phyloP scores from a whole-genome alignment of 345 rosid genomes.

The Eutrema japonicum region DNA sequence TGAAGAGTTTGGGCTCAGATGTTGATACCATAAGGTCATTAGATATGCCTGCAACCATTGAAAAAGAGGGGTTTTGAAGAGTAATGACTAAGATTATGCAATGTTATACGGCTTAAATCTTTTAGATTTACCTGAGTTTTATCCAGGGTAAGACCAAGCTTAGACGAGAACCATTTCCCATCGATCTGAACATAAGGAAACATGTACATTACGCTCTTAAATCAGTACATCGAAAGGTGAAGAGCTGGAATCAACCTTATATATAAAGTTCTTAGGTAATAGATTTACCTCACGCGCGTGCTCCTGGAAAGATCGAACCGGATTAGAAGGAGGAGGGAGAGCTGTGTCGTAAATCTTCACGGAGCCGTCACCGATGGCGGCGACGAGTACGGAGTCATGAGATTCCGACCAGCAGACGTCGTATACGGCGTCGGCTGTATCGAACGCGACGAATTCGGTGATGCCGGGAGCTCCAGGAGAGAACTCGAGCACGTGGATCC shows the following conservation, averaged over 20 bases:
- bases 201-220: not conserved
- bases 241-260: too few species aligned
- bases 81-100: not conserved
- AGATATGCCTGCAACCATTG: constrained; percentile 40
- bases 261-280: too few species aligned
- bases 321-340: too few species aligned
- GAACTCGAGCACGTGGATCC: constrained; percentile 81
- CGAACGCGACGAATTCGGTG: constrained; percentile 61
- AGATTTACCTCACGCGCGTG: too few species aligned
- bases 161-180: constrained; percentile 42
- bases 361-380: constrained; percentile 86
- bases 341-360: constrained; percentile 44
- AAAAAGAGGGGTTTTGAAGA: not conserved
- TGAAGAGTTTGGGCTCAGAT: constrained; percentile 45
- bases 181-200: constrained; percentile 33
- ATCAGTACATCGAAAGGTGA: not conserved
- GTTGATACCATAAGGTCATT: constrained; percentile 47
- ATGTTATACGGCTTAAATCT: constrained; percentile 6
- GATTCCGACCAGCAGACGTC: constrained; percentile 94
- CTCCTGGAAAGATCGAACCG: too few species aligned
- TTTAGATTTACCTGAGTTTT: constrained; percentile 45
- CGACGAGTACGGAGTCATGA: constrained; percentile 83
- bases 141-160: constrained; percentile 37
- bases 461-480: constrained; percentile 60
- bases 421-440: constrained; percentile 90